phyloP scores from a whole-genome alignment of 1,284 basidiomycete genomes.

The Puccinia polysora region DNA sequence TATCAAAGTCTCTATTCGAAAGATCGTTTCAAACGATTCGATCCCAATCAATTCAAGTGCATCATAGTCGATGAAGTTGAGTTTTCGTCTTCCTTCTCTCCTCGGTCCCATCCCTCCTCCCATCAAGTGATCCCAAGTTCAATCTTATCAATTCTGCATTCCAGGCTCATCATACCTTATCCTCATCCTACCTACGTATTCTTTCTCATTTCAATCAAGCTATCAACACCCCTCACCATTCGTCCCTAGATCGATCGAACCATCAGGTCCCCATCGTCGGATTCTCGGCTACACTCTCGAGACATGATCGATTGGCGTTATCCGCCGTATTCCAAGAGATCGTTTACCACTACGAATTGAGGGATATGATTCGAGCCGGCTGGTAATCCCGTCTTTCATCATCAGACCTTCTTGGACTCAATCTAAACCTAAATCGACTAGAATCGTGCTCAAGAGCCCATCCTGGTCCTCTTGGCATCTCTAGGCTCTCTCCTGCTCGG shows the following conservation, averaged over 20 bases:
- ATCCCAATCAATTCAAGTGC: constrained; percentile 67
- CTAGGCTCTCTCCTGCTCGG: constrained; percentile 74
- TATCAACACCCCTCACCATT: constrained; percentile 48
- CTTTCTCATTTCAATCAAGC: constrained; percentile 67
- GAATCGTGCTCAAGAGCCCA: no score
- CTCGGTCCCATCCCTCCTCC: not conserved
- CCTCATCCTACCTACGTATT: constrained; percentile 75
- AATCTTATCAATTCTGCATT: not conserved
- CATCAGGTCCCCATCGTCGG: constrained; percentile 73
- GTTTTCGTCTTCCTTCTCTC: not conserved
- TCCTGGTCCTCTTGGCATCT: not conserved
- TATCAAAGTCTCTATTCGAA: constrained; percentile 76
- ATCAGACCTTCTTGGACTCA: not conserved
- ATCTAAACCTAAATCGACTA: no score
- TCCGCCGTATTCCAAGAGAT: constrained; percentile 83
- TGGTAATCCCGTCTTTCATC: constrained; percentile 59
- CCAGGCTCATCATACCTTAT: constrained; percentile 83
- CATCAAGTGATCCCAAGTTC: not conserved
- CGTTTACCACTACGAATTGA: constrained; percentile 68
- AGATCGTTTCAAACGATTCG: constrained; percentile 71
- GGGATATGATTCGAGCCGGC: constrained; percentile 84
- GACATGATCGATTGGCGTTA: constrained; percentile 84
- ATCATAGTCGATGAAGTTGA: constrained; percentile 74
- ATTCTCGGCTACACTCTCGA: constrained; percentile 89
- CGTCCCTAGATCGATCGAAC: constrained; percentile 3